Percentiles rank a stretch among this genome's conserved stretches.
phyloP scores from a whole-genome alignment of 768 basidiomycete genomes.

The Trametes cingulata region DNA sequence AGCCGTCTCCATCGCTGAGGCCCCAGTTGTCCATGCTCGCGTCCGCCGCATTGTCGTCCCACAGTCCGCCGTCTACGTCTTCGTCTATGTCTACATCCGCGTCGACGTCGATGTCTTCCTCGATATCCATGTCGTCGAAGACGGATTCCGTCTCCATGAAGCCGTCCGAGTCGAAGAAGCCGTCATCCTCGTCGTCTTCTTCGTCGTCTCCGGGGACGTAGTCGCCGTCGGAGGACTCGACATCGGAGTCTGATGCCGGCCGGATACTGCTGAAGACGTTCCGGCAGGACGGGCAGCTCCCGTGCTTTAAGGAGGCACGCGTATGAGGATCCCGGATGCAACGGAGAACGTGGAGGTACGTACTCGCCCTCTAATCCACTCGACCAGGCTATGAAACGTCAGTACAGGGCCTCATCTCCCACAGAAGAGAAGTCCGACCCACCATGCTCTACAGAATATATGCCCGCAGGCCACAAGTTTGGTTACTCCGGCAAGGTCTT shows the following conservation, averaged over 20 bases:
- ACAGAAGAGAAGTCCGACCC: conserved; percentile 25
- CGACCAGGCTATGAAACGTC: conserved; percentile 45
- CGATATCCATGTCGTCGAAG: conserved; percentile 42
- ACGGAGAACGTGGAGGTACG: conserved; percentile 24
- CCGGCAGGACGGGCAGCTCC: conserved; percentile 71
- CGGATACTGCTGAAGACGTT: conserved; percentile 56
- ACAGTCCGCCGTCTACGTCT: conserved; percentile 2
- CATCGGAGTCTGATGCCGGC: conserved; percentile 53
- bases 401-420: neutral
- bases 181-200: conserved; percentile 46
- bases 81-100: conserved; percentile 27
- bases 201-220: conserved; percentile 62
- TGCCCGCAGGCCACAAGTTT: conserved; percentile 63
- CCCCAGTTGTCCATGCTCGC: conserved; percentile 40
- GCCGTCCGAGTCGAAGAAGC: conserved; percentile 44
- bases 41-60: conserved; percentile 24
- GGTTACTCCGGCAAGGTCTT: conserved; percentile 45
- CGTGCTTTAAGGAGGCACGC: conserved; percentile 46
- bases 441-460: conserved; percentile 70
- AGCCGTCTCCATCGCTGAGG: conserved; percentile 38
- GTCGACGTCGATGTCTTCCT: conserved; percentile 24
- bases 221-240: conserved; percentile 69
- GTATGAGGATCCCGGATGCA: neutral
- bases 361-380: conserved; percentile 66
- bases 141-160: conserved; percentile 39